Base-by-base conservation (phyloP, 306 rosid species). In the Citrullus amarus region DNA sequence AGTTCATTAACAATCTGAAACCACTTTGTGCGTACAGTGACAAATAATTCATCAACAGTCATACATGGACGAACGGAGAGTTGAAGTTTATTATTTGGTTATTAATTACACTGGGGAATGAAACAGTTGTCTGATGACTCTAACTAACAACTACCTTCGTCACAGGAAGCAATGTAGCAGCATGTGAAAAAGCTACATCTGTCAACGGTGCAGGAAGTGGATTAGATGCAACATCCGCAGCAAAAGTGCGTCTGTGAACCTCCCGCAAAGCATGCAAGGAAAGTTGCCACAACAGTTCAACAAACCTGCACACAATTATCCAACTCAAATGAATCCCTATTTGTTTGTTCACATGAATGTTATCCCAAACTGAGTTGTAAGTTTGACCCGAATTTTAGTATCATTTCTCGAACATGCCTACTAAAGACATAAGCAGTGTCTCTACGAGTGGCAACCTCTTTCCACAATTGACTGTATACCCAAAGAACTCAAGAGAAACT, bases 241-340 rank as follows among this genome's bases (percentile, higher is more conserved):
- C 82, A 86, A 92, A 96, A 43, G 96, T 91, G 79, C 98, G 83
- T 76, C 99, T 91, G 76, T 96, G 98, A 83, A 96, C 99, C 88
- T 96, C 99, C 62, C 96, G 88, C 85, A 96, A 82, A 66, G 98
- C 99, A 88, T 96, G 99, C 97, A 96, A 80, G 55, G 99, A 95
- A 86, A 95, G 97, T 86, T 95, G 97, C 99, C 99, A 95, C 76
- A 95, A 82, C 74, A 95, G 99, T 86, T 95, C 99, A 53, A 95
- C 99, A 89, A 95, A 95, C 85, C 99, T 95, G 92, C 71, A 61
- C 53, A n/a, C 30, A 78, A 74, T n/a, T 14, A 77, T 25, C 30
- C 20, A n/a, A 44, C 22, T 32, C 65, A 71, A n/a, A 83, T 74
- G 63, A 30, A 14, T 13, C 69, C 11, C 53, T 55, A 6, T 20